Evolutionary conservation across 2,329 filamentous ascomycete genomes (phyloP), one percentile per base, ranked within the genome.

Genomic region (Epichloe elymi): DNA sequence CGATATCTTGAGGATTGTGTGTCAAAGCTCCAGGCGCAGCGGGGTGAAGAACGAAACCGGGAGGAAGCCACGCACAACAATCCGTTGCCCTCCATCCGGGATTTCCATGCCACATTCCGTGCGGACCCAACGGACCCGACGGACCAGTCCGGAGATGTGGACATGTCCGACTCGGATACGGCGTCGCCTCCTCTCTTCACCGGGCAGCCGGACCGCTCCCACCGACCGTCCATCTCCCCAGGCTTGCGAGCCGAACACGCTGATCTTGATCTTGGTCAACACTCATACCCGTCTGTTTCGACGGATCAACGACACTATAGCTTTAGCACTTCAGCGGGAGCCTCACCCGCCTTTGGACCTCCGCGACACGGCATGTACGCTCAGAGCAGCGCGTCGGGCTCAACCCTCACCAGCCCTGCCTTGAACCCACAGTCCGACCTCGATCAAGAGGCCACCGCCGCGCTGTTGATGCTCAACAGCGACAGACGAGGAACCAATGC

Each of bases 1-100:
- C 85, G 87, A 54, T 98, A 98, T 64, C 78, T 98, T 14, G 87
- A 97, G 65, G 84, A 88, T 63, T 97, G 91, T 61, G 81, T 96
- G 38, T 67, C 76, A 35, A 86, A 91, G 61, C 74, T 97, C 51
- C 89, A 95, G 65, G 76, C 75, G 5, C 74, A 76, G 53, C 68
- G 69, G 51, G 66, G 69, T 38, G 67, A 67, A 36, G 59, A 63
- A 23, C 60, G 55, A 30, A 54, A 46, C 43, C 57, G 54, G 38
- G 57, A 59, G 4, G 61, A 64, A 39, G 61, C 64, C 37, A 54
- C 58, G 17, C 60, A 58, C 44, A 60, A 59, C 45, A 60, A 59
- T 41, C 56, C 61, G 19, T 55, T 69, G 17, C 66, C 67, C 11
- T 64, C 66, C 2, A 68, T 69, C 48, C 65, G 64, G 51, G 65